These are phyloP conservation scores for Drechslerella coelobrocha DNA, from an alignment of 2,329 filamentous ascomycete species.

Conservation along the genomic window DNA sequence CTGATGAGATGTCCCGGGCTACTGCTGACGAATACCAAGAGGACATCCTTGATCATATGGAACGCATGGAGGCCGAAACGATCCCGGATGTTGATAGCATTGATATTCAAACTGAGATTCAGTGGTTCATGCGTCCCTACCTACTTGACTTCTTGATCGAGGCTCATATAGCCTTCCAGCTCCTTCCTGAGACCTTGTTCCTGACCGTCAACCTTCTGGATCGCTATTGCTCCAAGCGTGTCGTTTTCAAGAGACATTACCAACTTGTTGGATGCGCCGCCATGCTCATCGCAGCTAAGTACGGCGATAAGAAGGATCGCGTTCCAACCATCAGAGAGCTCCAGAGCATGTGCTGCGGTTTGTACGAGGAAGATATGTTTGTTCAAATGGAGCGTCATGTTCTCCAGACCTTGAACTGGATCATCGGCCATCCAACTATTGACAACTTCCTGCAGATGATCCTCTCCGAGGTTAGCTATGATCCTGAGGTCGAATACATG, in stretches of 20 bases:
- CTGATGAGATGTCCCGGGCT: slow-evolving; percentile 82
- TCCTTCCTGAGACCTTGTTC: slow-evolving; percentile 93
- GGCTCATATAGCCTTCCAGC: slow-evolving; percentile 91
- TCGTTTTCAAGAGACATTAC: slow-evolving; percentile 99
- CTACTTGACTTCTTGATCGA: slow-evolving; percentile 98
- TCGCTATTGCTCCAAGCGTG: slow-evolving; percentile 94
- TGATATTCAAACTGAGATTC: slow-evolving; percentile 98
- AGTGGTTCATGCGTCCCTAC: slow-evolving; percentile 99
- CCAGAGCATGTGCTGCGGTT: slow-evolving; percentile 98
- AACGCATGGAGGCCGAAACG: slow-evolving; percentile 93
- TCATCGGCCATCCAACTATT: slow-evolving; percentile 92
- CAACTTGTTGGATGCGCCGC: slow-evolving; percentile 96
- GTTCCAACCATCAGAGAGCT: slow-evolving; percentile 97
- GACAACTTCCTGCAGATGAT: slow-evolving; percentile 92
- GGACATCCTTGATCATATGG: slow-evolving; percentile 92
- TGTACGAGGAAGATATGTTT: slow-evolving; percentile 99
- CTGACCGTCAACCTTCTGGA: slow-evolving; percentile 95
- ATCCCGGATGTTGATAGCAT: slow-evolving; percentile 96
- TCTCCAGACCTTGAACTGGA: slow-evolving; percentile 94
- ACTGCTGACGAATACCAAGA: slow-evolving; percentile 91
- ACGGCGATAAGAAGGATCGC: slow-evolving; percentile 96
- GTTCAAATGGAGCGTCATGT: slow-evolving; percentile 99
- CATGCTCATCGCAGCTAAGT: slow-evolving; percentile 95
- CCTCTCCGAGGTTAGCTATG: slow-evolving; percentile 75
- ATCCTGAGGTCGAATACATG: slow-evolving; percentile 92